These are phyloP conservation scores for Bipolaris gigantea DNA, from an alignment of 2,329 filamentous ascomycete genomes.

Conservation along the genomic window DNA sequence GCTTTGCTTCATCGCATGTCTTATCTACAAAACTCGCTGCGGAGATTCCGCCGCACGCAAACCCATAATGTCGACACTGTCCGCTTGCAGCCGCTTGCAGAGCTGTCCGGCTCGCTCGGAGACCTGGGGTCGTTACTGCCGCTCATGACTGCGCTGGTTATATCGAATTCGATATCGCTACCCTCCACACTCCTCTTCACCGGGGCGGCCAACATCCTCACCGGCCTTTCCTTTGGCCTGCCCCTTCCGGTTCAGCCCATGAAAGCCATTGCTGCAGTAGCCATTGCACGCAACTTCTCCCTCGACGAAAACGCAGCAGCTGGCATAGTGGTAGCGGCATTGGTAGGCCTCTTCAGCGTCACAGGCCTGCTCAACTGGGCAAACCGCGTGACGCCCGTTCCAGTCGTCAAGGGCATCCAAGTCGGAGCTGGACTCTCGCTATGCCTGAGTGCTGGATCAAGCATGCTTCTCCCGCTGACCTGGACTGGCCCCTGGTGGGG, in stretches of 20 bases:
- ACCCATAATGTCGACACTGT: conserved; percentile 60
- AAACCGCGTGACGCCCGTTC: conserved; percentile 74
- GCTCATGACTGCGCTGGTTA: conserved; percentile 81
- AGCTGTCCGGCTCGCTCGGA: conserved; percentile 86
- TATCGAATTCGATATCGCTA: conserved; percentile 77
- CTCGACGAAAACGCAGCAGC: conserved; percentile 76
- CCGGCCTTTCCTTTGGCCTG: conserved; percentile 80
- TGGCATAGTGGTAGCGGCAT: conserved; percentile 74
- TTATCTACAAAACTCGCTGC: conserved; percentile 25
- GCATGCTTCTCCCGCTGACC: conserved; percentile 66
- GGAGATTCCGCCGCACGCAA: conserved; percentile 34
- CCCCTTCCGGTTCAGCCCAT: conserved; percentile 89
- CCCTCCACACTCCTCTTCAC: conserved; percentile 85
- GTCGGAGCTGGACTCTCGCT: conserved; percentile 86
- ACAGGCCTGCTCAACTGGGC: conserved; percentile 79
- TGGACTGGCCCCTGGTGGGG: conserved; percentile 68
- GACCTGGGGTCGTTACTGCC: conserved; percentile 89
- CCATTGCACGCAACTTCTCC: conserved; percentile 70
- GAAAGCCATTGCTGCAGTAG: conserved; percentile 88
- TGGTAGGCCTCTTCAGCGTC: conserved; percentile 74
- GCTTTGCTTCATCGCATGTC: conserved; percentile 16
- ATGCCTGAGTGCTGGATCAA: conserved; percentile 71
- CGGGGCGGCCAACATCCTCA: conserved; percentile 82
- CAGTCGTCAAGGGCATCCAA: conserved; percentile 93
- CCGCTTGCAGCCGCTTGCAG: conserved; percentile 61